These are phyloP conservation scores for Ambrosiella xylebori DNA, from an alignment of 2,329 filamentous ascomycete genomes.

Conservation along the genomic window DNA sequence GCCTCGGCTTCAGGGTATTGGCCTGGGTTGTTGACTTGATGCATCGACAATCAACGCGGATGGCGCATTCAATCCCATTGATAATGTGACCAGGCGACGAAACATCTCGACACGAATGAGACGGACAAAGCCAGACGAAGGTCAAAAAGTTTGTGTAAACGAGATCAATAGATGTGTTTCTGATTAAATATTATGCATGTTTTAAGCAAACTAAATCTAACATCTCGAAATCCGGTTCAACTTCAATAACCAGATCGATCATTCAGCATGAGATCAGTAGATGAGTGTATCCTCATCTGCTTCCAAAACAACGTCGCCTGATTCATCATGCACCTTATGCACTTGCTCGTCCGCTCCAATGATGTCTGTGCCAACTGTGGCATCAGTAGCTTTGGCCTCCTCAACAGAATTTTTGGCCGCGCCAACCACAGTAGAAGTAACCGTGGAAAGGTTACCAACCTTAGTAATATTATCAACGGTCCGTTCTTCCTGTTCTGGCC, in stretches of 20 bases:
- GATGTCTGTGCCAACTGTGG: neutral
- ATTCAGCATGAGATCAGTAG: slow-evolving; percentile 41
- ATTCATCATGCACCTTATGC: slow-evolving; percentile 40
- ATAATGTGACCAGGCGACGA: neutral
- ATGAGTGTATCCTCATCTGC: slow-evolving; percentile 84
- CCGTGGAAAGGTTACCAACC: neutral
- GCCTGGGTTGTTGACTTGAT: too few species aligned
- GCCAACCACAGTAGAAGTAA: neutral
- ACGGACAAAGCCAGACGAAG: too few species aligned
- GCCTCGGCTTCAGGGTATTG: too few species aligned
- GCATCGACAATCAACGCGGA: neutral
- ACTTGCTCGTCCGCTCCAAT: neutral
- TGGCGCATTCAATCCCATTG: neutral
- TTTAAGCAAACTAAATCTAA: neutral
- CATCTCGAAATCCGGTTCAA: neutral
- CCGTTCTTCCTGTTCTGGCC: neutral
- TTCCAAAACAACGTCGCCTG: slow-evolving; percentile 62
- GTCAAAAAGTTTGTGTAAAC: too few species aligned
- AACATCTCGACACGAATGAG: neutral
- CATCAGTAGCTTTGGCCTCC: neutral
- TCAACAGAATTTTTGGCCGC: neutral
- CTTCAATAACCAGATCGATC: neutral
- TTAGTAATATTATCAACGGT: neutral
- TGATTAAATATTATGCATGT: too few species aligned
- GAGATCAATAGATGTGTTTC: too few species aligned